Conservation (phyloP, 306 rosid species). For the Rubus idaeus region DNA sequence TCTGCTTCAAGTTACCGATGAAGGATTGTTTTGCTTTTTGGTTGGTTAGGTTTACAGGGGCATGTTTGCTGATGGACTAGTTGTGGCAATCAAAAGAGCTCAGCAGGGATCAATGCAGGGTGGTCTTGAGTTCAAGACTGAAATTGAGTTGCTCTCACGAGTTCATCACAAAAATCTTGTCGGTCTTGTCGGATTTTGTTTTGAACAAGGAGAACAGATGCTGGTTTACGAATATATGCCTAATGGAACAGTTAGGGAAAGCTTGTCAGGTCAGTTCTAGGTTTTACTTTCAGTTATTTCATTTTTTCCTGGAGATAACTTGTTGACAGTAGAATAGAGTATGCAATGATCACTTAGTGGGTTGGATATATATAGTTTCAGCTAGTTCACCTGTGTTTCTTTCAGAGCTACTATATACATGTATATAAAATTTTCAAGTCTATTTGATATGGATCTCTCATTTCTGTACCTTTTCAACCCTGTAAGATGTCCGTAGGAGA, state of each 20-base stretch:
- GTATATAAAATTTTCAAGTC: too few species aligned
- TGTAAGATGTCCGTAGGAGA: not conserved
- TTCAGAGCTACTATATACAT: not conserved
- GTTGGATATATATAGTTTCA: not conserved
- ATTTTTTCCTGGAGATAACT: not conserved
- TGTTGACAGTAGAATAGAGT: not conserved
- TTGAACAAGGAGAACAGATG: constrained; percentile 95
- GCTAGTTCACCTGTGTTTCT: not conserved
- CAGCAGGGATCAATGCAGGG: constrained; percentile 98
- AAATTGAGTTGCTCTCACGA: constrained; percentile 93
- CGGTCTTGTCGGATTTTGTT: constrained; percentile 92
- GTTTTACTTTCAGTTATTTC: not conserved
- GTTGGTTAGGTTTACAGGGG: constrained; percentile 77
- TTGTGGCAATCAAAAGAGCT: constrained; percentile 90
- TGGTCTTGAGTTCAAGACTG: constrained; percentile 88
- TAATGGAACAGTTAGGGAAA: constrained; percentile 78
- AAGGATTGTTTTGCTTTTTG: constrained; percentile 4
- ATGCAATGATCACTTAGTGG: not conserved
- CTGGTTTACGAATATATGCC: constrained; percentile 83
- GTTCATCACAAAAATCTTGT: constrained; percentile 99
- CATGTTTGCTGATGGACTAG: constrained; percentile 63
- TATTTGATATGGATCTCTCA: too few species aligned
- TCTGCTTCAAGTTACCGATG: constrained; percentile 9
- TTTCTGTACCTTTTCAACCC: too few species aligned
- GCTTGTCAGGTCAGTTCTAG: constrained; percentile 60